These are phyloP conservation scores for Rhizopogon sp. DNA, from an alignment of 768 basidiomycete species.

Conservation along the genomic window DNA sequence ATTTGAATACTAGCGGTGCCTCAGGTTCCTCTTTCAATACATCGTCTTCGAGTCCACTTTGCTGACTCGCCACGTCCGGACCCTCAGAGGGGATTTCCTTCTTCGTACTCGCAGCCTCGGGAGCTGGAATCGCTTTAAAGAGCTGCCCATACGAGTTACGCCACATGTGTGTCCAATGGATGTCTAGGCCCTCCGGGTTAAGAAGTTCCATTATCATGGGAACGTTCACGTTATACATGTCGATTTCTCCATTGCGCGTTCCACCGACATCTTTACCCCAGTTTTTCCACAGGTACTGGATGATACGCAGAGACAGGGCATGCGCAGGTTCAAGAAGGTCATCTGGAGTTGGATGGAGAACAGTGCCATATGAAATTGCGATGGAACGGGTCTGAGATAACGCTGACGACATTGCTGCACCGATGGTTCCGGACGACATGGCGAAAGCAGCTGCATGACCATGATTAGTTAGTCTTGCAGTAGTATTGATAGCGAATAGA, in stretches of 20 bases:
- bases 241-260: slow-evolving; percentile 59
- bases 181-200: slow-evolving; percentile 52
- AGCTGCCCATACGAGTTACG: slow-evolving; percentile 79
- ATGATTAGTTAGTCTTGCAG: neutral
- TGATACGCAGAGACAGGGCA: slow-evolving; percentile 57
- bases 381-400: slow-evolving; percentile 71
- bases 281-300: slow-evolving; percentile 71
- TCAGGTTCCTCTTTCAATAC: slow-evolving; percentile 13
- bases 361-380: slow-evolving; percentile 84
- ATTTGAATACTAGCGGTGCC: slow-evolving; percentile 62
- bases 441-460: slow-evolving; percentile 66
- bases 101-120: slow-evolving; percentile 13
- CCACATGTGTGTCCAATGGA: slow-evolving; percentile 83
- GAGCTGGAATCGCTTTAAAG: slow-evolving; percentile 48
- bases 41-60: slow-evolving; percentile 1
- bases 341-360: slow-evolving; percentile 62
- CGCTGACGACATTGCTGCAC: slow-evolving; percentile 80
- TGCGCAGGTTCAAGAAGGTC: slow-evolving; percentile 68
- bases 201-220: slow-evolving; percentile 70
- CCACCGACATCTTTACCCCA: slow-evolving; percentile 74
- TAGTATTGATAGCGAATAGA: neutral
- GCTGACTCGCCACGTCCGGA: slow-evolving; percentile 34
- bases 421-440: slow-evolving; percentile 89
- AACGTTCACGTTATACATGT: slow-evolving; percentile 85
- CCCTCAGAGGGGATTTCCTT: slow-evolving; percentile 32